Base-by-base conservation (phyloP, 2,329 filamentous ascomycete genomes). In the Exophiala lecanii-corni region DNA sequence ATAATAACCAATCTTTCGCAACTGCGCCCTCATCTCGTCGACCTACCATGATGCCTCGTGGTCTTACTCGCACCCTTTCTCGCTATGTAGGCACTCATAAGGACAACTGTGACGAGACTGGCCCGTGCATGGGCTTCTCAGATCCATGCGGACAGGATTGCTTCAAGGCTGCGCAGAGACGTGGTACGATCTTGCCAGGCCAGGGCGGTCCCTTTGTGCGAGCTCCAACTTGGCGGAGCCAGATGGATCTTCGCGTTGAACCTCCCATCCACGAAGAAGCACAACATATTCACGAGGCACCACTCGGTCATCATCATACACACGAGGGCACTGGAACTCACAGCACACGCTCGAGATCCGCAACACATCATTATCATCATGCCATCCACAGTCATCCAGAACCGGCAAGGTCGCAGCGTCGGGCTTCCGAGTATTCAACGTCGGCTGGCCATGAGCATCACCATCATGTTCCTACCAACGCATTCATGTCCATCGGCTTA, bases 391-490 rank as follows among this genome's bases (percentile, higher is more conserved):
- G 48, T 26, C 55, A 57, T 39, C 13, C 10, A 4, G 23, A 26
- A 26, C 6, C 12, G 12, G 23, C 23, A 6, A n/a, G n/a, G n/a
- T n/a, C n/a, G n/a, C 23, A 26, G 12, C 43, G 48, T 26, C 41
- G 39, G 19, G 15, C 18, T 9, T 54, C 48, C 21, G 26, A 48
- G 32, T 40, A 36, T 41, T 48, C 40, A 25, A 39, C 38, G 19
- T 48, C 33, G 12, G 28, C 40, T 19, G 55, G 54, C n/a, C 71
- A 71, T 47, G 60, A 67, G 53, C 88, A 96, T 59, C 91, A 98
- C 59, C 91, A 98, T 64, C 92, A 98, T 62, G 91, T 97, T 2
- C 87, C 91, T 0, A 82, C 86, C 49, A 97, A 97, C 59, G 88
- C 87, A 4, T 98, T 96, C 63, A 73, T 97, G 50, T 86, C 86